These are phyloP conservation scores for Pseudogymnoascus sp. DNA, from an alignment of 2,329 filamentous ascomycete genomes.

Conservation along the genomic window DNA sequence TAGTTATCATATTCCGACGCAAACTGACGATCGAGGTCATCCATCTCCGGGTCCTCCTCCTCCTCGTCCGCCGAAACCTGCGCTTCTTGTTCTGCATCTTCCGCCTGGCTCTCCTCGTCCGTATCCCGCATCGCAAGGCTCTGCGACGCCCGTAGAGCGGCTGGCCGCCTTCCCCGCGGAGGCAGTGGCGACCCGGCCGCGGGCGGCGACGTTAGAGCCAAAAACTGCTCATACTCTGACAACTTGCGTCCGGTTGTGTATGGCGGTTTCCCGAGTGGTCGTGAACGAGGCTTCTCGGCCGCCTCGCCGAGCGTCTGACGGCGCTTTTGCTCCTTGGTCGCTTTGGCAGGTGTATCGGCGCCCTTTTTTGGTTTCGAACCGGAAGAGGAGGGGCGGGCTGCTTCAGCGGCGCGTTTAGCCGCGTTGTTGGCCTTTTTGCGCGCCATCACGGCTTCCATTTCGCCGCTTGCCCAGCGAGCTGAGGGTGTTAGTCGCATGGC, in stretches of 20 bases:
- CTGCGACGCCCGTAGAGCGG: conserved; percentile 8
- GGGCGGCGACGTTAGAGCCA: conserved; percentile 6
- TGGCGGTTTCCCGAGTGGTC: neutral
- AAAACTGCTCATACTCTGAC: conserved; percentile 12
- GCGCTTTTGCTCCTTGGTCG: neutral
- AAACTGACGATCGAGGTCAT: conserved; percentile 16
- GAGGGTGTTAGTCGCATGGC: neutral
- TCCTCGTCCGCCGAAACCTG: conserved; percentile 13
- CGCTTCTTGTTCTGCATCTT: conserved; percentile 14
- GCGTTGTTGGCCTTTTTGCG: conserved; percentile 54
- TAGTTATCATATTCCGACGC: conserved; percentile 26
- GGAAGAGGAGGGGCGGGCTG: neutral
- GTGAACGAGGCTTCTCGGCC: neutral
- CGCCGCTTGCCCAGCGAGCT: conserved; percentile 51
- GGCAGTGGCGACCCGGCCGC: conserved; percentile 2
- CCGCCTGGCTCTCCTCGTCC: conserved; percentile 12
- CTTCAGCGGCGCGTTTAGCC: conserved; percentile 34
- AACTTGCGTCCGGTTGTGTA: conserved; percentile 10
- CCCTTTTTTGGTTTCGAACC: neutral
- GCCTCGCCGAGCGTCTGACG: neutral
- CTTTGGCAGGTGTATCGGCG: neutral
- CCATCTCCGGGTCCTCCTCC: conserved; percentile 17
- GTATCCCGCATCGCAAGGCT: conserved; percentile 10
- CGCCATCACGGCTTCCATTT: conserved; percentile 52
- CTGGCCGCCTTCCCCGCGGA: conserved; percentile 10